A percentile compares a stretch with the other conserved stretches of the same genome.
These are phyloP conservation scores for Agaricus subrufescens DNA, from an alignment of 768 basidiomycete species.

Conservation along the genomic window DNA sequence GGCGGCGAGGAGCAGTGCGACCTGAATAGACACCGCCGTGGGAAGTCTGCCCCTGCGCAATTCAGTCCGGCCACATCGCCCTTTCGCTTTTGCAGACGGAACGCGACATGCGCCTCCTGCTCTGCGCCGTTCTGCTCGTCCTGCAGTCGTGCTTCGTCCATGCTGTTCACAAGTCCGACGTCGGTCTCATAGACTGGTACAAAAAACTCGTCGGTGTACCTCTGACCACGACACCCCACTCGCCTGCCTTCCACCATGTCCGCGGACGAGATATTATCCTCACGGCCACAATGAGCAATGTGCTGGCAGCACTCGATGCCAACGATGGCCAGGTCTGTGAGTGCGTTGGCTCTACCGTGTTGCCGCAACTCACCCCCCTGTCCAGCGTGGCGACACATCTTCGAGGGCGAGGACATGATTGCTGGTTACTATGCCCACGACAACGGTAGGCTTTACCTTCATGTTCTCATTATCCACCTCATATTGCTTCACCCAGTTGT, in stretches of 20 bases:
- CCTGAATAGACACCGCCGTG: background rate
- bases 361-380: background rate
- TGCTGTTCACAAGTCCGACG: constrained; percentile 69
- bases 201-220: constrained; percentile 73
- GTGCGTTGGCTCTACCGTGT: constrained; percentile 14
- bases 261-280: constrained; percentile 47
- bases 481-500: constrained; percentile 40
- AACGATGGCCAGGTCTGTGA: constrained; percentile 69
- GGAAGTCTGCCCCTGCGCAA: background rate
- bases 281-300: constrained; percentile 67
- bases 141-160: constrained; percentile 21
- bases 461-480: background rate
- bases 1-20: background rate
- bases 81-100: background rate
- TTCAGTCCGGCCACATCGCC: background rate
- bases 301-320: constrained; percentile 69
- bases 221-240: constrained; percentile 43
- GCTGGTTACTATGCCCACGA: constrained; percentile 54
- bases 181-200: constrained; percentile 87
- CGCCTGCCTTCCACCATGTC: constrained; percentile 56
- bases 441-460: constrained; percentile 39
- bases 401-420: constrained; percentile 66
- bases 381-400: constrained; percentile 78
- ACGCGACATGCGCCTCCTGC: constrained; percentile 24
- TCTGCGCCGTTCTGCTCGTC: constrained; percentile 14